These are phyloP conservation scores for Nicotiana benthamiana DNA, from an alignment of 257 asterid genomes.

Conservation along the genomic window DNA sequence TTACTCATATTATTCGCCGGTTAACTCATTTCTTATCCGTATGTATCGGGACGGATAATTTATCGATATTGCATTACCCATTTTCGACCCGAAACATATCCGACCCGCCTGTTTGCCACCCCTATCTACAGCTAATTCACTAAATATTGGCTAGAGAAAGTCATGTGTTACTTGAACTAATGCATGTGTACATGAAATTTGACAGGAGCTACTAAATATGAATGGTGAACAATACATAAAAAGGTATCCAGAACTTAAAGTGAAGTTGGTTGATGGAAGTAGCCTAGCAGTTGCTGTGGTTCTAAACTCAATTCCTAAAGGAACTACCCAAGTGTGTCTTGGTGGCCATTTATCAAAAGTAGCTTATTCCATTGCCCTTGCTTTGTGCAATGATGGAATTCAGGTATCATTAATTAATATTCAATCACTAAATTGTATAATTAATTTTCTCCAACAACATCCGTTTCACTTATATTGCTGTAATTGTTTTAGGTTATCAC, in stretches of 20 bases:
- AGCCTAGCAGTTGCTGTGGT: slow-evolving; percentile 29
- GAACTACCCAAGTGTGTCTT: slow-evolving; percentile 21
- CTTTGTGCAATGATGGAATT: slow-evolving; percentile 15
- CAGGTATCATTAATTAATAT: slow-evolving; percentile 9
- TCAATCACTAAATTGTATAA: not conserved
- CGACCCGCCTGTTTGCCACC: too few species aligned
- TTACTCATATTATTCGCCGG: too few species aligned
- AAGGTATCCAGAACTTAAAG: slow-evolving; percentile 17
- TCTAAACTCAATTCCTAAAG: slow-evolving; percentile 27
- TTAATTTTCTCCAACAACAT: not conserved
- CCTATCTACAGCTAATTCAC: not conserved
- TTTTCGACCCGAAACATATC: too few species aligned
- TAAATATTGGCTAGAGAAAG: not conserved
- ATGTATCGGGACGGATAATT: too few species aligned
- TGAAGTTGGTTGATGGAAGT: slow-evolving; percentile 35
- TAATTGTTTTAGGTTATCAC: not conserved
- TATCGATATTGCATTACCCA: too few species aligned
- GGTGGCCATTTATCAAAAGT: slow-evolving; percentile 17
- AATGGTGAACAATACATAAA: slow-evolving; percentile 24
- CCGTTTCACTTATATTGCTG: not conserved
- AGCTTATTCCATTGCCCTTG: slow-evolving; percentile 17
- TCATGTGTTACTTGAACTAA: not conserved
- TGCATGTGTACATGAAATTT: not conserved
- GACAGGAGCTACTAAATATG: slow-evolving; percentile 11
- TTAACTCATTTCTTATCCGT: too few species aligned